phyloP scores from a whole-genome alignment of 1,284 basidiomycete species.

The Puccinia polysora region DNA sequence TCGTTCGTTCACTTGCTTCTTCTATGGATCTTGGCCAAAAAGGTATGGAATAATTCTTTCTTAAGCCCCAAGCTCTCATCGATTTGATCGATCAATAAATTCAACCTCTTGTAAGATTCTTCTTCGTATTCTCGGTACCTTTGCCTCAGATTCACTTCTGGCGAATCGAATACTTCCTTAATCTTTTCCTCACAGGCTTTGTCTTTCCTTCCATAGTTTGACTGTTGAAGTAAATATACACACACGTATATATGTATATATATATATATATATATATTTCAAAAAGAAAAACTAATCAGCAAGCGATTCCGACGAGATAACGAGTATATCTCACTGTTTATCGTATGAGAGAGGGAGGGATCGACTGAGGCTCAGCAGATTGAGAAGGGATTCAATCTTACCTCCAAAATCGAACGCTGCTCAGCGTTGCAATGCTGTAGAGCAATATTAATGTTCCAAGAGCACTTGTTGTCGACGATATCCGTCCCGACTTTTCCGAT shows the following conservation, averaged over 20 bases:
- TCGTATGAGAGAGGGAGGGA: no score
- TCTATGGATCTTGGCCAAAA: constrained; percentile 86
- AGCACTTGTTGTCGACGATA: constrained; percentile 98
- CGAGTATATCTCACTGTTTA: no score
- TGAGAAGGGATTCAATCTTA: constrained; percentile 48
- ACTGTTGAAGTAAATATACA: no score
- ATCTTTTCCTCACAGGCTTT: constrained; percentile 63
- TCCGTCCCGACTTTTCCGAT: constrained; percentile 98
- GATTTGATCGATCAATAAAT: constrained; percentile 64
- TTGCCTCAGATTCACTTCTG: constrained; percentile 65
- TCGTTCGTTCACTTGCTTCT: constrained; percentile 52
- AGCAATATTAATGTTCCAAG: constrained; percentile 91
- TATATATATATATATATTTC: background rate
- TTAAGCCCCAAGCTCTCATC: constrained; percentile 67
- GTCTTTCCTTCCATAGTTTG: constrained; percentile 83
- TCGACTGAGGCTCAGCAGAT: no score
- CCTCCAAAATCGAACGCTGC: constrained; percentile 60
- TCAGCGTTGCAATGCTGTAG: constrained; percentile 65
- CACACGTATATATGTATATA: no score
- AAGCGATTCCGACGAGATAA: no score
- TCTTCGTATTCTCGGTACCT: constrained; percentile 76
- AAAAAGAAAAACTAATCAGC: constrained; percentile 3
- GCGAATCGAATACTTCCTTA: constrained; percentile 65
- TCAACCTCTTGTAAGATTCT: constrained; percentile 66
- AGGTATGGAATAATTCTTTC: constrained; percentile 73